Evolutionary conservation across 805 yeast species (phyloP).

Genomic region (Naumovozyma dairenensis): DNA sequence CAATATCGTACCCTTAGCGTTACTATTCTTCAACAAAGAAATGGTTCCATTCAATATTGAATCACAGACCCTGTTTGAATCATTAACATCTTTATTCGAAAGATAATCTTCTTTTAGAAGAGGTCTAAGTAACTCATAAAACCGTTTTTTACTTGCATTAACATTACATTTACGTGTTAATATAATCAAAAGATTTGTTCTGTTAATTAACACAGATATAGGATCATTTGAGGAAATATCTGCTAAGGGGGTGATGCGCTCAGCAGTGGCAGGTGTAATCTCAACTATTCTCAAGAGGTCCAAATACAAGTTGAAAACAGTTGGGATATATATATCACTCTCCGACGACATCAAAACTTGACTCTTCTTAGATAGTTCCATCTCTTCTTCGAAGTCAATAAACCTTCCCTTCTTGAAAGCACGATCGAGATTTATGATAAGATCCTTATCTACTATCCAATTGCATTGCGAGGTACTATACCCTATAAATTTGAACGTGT

Average conservation of each 20-base stretch:
- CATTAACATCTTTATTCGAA: background rate
- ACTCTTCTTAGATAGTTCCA: slow-evolving; percentile 3
- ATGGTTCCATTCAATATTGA: slow-evolving; percentile 8
- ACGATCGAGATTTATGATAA: slow-evolving; percentile 35
- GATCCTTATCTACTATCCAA: slow-evolving; percentile 34
- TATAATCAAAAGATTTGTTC: slow-evolving; percentile 21
- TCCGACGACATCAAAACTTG: slow-evolving; percentile 5
- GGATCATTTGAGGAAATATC: slow-evolving; percentile 14
- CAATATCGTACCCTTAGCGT: slow-evolving; percentile 8
- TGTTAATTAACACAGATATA: slow-evolving; percentile 17
- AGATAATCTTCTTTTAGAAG: slow-evolving; percentile 5
- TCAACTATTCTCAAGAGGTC: slow-evolving; percentile 7
- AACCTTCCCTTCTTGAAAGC: slow-evolving; percentile 22
- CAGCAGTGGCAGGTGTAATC: slow-evolving; percentile 12
- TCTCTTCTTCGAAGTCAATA: slow-evolving; percentile 21
- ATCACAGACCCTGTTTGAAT: slow-evolving; percentile 1
- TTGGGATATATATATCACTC: background rate
- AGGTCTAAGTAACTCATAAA: slow-evolving; percentile 17
- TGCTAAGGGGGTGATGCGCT: slow-evolving; percentile 24
- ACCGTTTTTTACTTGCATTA: slow-evolving; percentile 14
- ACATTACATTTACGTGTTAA: slow-evolving; percentile 14
- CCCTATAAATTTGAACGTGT: slow-evolving; percentile 12
- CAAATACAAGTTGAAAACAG: slow-evolving; percentile 21
- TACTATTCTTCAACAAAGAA: slow-evolving; percentile 7
- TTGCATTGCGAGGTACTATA: slow-evolving; percentile 18